Conservation (phyloP, 176 grass and related monocot species). For the Areca catechu region DNA sequence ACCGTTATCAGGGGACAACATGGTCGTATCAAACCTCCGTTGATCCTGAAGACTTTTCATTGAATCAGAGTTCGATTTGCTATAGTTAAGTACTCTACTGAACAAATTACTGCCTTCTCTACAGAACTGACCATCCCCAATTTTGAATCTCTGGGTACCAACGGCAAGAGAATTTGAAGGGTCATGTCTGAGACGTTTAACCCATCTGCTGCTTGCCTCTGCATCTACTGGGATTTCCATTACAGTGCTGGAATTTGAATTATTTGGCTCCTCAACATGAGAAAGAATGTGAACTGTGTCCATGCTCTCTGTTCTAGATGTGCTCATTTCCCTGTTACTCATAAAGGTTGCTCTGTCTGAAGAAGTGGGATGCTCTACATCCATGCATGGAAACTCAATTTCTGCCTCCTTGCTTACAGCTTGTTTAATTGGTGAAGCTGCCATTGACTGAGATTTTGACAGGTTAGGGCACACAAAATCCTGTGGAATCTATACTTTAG, state of each 20-base stretch:
- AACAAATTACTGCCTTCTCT: slow-evolving; percentile 7
- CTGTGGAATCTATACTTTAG: slow-evolving; percentile 9
- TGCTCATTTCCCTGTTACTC: slow-evolving; percentile 15
- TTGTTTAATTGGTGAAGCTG: slow-evolving; percentile 8
- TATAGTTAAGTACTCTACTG: background rate
- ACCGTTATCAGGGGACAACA: slow-evolving; percentile 5
- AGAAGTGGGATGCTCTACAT: slow-evolving; percentile 10
- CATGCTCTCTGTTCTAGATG: slow-evolving; percentile 14
- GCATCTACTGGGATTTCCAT: background rate
- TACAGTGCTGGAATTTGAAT: slow-evolving; percentile 5
- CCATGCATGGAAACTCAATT: slow-evolving; percentile 2
- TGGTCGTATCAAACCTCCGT: background rate
- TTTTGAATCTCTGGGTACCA: slow-evolving; percentile 24
- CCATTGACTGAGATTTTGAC: slow-evolving; percentile 5
- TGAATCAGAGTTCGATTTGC: background rate
- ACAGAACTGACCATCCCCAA: slow-evolving; percentile 6
- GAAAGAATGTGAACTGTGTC: slow-evolving; percentile 16
- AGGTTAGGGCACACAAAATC: background rate
- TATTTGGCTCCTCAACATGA: slow-evolving; percentile 25
- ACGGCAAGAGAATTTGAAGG: slow-evolving; percentile 11
- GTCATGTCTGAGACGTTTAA: slow-evolving; percentile 42
- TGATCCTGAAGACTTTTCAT: slow-evolving; percentile 5
- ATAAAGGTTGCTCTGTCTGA: slow-evolving; percentile 8
- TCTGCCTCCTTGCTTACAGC: slow-evolving; percentile 3
- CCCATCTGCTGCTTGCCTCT: slow-evolving; percentile 33